These are phyloP conservation scores for Fraxinus sp. DNA, from an alignment of 305 asterid species.

Conservation along the genomic window DNA sequence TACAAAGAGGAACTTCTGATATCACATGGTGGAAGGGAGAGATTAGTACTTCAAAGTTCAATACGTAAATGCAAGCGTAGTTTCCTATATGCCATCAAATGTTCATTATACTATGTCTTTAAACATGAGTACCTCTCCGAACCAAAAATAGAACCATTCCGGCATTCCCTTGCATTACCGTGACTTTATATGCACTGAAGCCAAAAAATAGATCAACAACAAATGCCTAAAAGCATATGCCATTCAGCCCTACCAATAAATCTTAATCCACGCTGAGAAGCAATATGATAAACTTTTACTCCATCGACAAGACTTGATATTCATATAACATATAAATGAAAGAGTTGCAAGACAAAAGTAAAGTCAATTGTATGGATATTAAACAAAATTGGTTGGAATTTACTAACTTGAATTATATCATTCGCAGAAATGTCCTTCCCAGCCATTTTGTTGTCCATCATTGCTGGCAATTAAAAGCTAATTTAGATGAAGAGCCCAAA, in stretches of 20 bases:
- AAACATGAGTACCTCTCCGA: conserved; percentile 4
- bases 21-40: not conserved
- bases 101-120: not conserved
- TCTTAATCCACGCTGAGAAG: not conserved
- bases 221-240: conserved; percentile 14
- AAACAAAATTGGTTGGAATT: conserved; percentile 18
- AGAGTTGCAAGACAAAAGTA: conserved; percentile 13
- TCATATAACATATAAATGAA: not conserved
- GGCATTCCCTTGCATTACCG: conserved; percentile 2
- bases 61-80: not conserved
- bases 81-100: not conserved
- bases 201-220: not conserved
- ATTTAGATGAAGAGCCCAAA: conserved; percentile 27
- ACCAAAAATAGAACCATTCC: conserved; percentile 13
- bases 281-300: not conserved
- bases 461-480: conserved; percentile 60
- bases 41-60: not conserved
- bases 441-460: conserved; percentile 79
- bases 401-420: conserved; percentile 79
- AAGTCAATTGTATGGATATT: not conserved
- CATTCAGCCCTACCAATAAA: conserved; percentile 12
- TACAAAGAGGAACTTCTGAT: not conserved
- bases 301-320: not conserved
- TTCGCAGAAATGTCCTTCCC: conserved; percentile 75
- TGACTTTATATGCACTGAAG: conserved; percentile 10